Conservation (phyloP, 305 asterid genomes). For the Fraxinus nigra region DNA sequence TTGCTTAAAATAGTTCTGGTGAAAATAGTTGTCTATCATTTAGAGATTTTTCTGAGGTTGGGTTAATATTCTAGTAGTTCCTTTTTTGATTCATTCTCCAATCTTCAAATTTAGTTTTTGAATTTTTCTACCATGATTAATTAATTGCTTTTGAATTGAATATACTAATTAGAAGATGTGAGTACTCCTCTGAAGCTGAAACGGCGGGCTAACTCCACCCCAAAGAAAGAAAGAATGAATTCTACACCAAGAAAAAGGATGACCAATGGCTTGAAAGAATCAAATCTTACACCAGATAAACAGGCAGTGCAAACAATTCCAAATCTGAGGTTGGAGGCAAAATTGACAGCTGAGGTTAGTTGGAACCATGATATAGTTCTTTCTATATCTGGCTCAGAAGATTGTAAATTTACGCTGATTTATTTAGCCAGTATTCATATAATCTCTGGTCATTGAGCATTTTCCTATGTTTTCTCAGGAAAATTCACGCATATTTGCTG, state of each 20-base stretch:
- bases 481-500: slow-evolving; percentile 76
- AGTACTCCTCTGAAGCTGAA: slow-evolving; percentile 56
- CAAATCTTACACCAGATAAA: slow-evolving; percentile 47
- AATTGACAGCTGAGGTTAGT: slow-evolving; percentile 74
- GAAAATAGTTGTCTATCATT: background rate
- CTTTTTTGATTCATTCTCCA: background rate
- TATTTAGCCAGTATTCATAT: slow-evolving; percentile 4
- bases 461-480: slow-evolving; percentile 49
- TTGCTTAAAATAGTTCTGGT: background rate
- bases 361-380: background rate
- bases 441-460: slow-evolving; percentile 14
- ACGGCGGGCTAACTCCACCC: slow-evolving; percentile 43
- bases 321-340: slow-evolving; percentile 81
- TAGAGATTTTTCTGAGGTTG: background rate
- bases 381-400: slow-evolving; percentile 16
- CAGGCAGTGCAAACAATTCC: slow-evolving; percentile 49
- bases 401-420: slow-evolving; percentile 10
- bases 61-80: slow-evolving; percentile 4
- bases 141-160: slow-evolving; percentile 20
- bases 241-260: slow-evolving; percentile 57
- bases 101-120: background rate
- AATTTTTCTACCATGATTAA: slow-evolving; percentile 6
- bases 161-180: slow-evolving; percentile 38
- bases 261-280: slow-evolving; percentile 41
- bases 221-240: slow-evolving; percentile 46